phyloP scores from a whole-genome alignment of 371 early-diverging fungal species.

The Vairimorpha ceranae region DNA sequence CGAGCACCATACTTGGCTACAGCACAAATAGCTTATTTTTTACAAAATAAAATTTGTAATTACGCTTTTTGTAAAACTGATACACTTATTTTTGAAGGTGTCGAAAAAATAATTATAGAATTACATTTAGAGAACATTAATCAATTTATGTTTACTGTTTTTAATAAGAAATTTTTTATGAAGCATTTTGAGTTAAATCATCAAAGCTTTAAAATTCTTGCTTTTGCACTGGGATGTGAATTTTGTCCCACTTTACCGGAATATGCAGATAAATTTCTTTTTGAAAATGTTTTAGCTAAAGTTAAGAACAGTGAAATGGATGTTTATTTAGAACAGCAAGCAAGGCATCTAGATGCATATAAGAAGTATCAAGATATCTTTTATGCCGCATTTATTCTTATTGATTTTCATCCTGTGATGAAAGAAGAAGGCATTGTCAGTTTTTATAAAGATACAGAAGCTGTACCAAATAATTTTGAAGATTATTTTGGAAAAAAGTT shows the following conservation, averaged over 20 bases:
- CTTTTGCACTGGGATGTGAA: slow-evolving; percentile 56
- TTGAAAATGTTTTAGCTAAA: slow-evolving; percentile 17
- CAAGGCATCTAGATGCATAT: neutral
- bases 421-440: slow-evolving; percentile 43
- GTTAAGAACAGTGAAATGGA: slow-evolving; percentile 9
- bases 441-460: slow-evolving; percentile 3
- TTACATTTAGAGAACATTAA: neutral
- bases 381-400: slow-evolving; percentile 17
- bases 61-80: slow-evolving; percentile 58
- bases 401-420: slow-evolving; percentile 55
- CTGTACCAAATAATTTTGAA: slow-evolving; percentile 38
- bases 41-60: slow-evolving; percentile 32
- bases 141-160: neutral
- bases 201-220: slow-evolving; percentile 9
- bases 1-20: slow-evolving; percentile 60
- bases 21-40: slow-evolving; percentile 60
- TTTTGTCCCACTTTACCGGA: slow-evolving; percentile 58
- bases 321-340: neutral
- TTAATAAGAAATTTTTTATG: slow-evolving; percentile 19
- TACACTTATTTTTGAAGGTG: slow-evolving; percentile 50
- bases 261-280: slow-evolving; percentile 41
- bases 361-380: slow-evolving; percentile 30
- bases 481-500: slow-evolving; percentile 48
- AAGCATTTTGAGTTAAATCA: slow-evolving; percentile 5
- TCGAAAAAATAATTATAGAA: slow-evolving; percentile 44